A percentile compares a stretch with the other conserved stretches of the same genome.
Conservation (phyloP, 75 land plant species). For the Larix kaempferi region DNA sequence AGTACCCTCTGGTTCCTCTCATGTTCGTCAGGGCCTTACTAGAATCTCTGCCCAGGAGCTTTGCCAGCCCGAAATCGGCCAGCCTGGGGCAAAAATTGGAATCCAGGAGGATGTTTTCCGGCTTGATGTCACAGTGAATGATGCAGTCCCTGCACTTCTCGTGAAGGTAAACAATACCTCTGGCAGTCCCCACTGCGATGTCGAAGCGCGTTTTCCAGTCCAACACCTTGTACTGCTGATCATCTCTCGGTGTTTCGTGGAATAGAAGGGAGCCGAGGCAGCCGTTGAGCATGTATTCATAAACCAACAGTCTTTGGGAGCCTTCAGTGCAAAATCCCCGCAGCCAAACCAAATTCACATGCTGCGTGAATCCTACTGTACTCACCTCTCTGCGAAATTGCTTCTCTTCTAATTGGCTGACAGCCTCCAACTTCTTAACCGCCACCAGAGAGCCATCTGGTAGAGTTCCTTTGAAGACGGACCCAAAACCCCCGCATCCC, state of each 20-base stretch:
- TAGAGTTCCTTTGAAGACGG: conserved; percentile 13
- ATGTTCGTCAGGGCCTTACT: conserved; percentile 8
- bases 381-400: conserved; percentile 31
- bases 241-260: no score
- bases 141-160: no score
- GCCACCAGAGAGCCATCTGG: conserved; percentile 17
- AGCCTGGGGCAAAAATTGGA: no score
- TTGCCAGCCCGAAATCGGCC: conserved; percentile 6
- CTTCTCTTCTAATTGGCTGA: conserved; percentile 18
- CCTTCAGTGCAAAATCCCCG: conserved; percentile 28
- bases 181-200: no score
- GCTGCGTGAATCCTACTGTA: conserved; percentile 27
- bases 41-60: not conserved
- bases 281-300: no score
- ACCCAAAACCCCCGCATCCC: conserved; percentile 3
- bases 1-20: conserved; percentile 1
- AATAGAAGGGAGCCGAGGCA: not conserved
- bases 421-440: conserved; percentile 19
- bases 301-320: not conserved
- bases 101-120: no score
- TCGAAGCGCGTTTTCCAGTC: no score
- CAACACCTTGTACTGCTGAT: no score
- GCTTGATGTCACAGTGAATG: no score
- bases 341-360: conserved; percentile 30
- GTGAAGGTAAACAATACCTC: no score